phyloP scores from a whole-genome alignment of 2,329 filamentous ascomycete genomes.

The Keithomyces neogunnii region DNA sequence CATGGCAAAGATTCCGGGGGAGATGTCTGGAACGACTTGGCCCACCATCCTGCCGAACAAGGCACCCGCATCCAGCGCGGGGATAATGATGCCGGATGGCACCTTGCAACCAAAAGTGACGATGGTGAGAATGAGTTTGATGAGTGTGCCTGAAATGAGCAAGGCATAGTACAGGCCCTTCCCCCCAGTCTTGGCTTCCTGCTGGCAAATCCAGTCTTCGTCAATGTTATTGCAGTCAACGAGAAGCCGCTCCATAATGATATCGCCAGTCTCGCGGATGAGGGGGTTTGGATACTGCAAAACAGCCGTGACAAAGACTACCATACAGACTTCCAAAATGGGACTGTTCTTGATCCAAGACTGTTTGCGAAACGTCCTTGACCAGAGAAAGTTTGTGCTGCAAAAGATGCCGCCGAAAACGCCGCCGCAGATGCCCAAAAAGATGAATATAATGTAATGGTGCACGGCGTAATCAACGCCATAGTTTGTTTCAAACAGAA shows the following conservation, averaged over 20 bases:
- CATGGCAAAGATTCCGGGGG: constrained; percentile 53
- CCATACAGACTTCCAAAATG: constrained; percentile 45
- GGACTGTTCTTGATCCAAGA: constrained; percentile 44
- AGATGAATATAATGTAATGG: constrained; percentile 48
- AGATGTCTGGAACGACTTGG: constrained; percentile 30
- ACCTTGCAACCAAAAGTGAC: constrained; percentile 54
- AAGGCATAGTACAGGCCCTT: constrained; percentile 36
- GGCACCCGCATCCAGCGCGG: constrained; percentile 47
- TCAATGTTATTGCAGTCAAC: constrained; percentile 39
- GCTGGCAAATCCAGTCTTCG: constrained; percentile 39
- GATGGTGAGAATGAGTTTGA: constrained; percentile 47
- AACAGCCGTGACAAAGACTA: constrained; percentile 43
- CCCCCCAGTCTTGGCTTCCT: constrained; percentile 30
- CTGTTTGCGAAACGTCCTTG: constrained; percentile 43
- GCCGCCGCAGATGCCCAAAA: constrained; percentile 48
- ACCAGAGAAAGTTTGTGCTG: constrained; percentile 48
- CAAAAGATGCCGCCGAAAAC: constrained; percentile 52
- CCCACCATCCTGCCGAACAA: constrained; percentile 47
- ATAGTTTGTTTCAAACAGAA: constrained; percentile 53
- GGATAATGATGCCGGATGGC: constrained; percentile 52
- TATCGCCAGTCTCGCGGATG: constrained; percentile 44
- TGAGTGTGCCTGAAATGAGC: constrained; percentile 42
- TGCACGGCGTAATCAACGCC: constrained; percentile 43
- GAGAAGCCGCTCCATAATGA: constrained; percentile 47
- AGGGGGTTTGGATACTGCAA: constrained; percentile 49